Evolutionary conservation across 176 grass and related monocot genomes (phyloP).

Genomic region (Coix lacrymajobi): DNA sequence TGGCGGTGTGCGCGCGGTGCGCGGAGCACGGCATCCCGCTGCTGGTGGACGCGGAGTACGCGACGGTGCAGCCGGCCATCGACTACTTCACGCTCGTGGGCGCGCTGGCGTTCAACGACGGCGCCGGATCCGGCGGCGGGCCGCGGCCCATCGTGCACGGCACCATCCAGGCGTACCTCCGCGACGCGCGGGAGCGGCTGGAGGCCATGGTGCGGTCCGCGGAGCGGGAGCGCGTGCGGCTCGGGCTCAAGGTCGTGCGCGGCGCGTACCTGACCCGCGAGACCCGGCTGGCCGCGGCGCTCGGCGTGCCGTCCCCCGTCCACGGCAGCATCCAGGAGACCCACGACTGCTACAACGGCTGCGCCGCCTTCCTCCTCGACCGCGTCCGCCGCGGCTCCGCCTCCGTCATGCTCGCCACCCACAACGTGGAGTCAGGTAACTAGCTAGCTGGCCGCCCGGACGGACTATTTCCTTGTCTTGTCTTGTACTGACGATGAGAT

Average conservation of each 20-base stretch:
- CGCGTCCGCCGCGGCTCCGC: conserved; percentile 54
- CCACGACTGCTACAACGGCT: conserved; percentile 81
- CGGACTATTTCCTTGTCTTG: no score
- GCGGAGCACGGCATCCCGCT: conserved; percentile 53
- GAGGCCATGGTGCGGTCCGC: conserved; percentile 37
- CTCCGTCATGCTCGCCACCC: conserved; percentile 71
- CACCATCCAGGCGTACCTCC: conserved; percentile 88
- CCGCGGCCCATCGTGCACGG: conserved; percentile 55
- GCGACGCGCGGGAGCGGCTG: conserved; percentile 64
- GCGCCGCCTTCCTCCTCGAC: conserved; percentile 74
- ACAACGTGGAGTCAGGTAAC: conserved; percentile 65
- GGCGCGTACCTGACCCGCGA: conserved; percentile 93
- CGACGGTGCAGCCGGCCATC: conserved; percentile 76
- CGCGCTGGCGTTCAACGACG: conserved; percentile 48
- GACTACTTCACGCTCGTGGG: conserved; percentile 86
- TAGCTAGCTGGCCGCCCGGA: no score
- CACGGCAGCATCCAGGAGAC: conserved; percentile 70
- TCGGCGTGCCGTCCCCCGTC: conserved; percentile 74
- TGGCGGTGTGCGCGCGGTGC: conserved; percentile 51
- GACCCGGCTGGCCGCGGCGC: conserved; percentile 33
- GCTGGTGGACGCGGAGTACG: conserved; percentile 91
- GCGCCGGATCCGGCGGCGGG: neutral
- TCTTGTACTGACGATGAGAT: no score
- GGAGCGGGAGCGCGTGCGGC: conserved; percentile 40
- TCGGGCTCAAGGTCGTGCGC: conserved; percentile 83